Evolutionary conservation across 2,329 filamentous ascomycete genomes (phyloP).

Genomic region (Aspergillus versicolor): DNA sequence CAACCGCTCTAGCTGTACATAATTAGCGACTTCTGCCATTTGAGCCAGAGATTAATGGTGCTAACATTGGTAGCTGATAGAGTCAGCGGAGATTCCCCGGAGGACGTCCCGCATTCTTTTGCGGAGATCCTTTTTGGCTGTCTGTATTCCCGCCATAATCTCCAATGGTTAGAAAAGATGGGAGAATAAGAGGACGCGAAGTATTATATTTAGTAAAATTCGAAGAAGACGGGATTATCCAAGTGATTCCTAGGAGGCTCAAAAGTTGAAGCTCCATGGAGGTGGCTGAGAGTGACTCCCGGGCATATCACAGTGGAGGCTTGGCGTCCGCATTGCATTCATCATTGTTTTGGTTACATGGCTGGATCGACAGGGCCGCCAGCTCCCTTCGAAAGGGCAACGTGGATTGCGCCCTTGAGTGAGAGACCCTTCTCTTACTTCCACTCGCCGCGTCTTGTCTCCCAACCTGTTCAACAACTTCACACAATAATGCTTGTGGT

Average conservation of each 20-base stretch:
- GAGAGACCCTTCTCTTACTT: constrained; percentile 6
- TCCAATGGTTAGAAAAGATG: neutral
- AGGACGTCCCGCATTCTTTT: constrained; percentile 67
- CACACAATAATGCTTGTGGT: constrained; percentile 27
- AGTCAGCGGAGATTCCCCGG: constrained; percentile 59
- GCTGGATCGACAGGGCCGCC: constrained; percentile 11
- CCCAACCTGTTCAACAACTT: constrained; percentile 6
- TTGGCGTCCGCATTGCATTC: constrained; percentile 11
- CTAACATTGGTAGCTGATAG: constrained; percentile 68
- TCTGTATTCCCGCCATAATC: constrained; percentile 58
- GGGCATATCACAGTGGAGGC: neutral
- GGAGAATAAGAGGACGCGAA: neutral
- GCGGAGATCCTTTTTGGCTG: constrained; percentile 75
- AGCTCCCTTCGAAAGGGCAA: constrained; percentile 11
- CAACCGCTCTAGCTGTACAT: constrained; percentile 62
- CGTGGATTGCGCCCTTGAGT: constrained; percentile 7
- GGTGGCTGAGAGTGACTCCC: neutral
- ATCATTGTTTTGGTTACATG: constrained; percentile 16
- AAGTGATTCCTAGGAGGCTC: neutral
- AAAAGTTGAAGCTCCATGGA: neutral
- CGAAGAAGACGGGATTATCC: neutral
- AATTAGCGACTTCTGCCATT: constrained; percentile 21
- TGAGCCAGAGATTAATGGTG: constrained; percentile 4
- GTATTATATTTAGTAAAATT: neutral
- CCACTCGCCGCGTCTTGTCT: neutral